Evolutionary conservation across 2,329 filamentous ascomycete genomes (phyloP), one percentile per base, ranked within the genome.

Genomic region (Diaporthe citrichinensis): DNA sequence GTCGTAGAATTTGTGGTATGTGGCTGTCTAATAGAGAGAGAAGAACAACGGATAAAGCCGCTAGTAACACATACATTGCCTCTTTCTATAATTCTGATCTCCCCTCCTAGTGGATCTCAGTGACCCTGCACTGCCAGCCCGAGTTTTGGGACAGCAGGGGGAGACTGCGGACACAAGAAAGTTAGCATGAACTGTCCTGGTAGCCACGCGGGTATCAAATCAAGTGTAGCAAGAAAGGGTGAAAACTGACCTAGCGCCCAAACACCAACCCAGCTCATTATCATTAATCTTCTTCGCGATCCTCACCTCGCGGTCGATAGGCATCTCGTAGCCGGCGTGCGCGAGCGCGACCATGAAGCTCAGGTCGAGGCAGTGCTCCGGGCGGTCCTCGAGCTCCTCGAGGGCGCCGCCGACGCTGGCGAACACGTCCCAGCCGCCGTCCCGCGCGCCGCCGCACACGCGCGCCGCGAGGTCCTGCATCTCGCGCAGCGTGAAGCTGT

Each of bases 241-340:
- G 6, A 49, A 53, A 74, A 82, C 93, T 87, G 88, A 97, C 95
- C 95, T 98, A 78, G 97, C 97, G 84, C 97, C 97, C 82, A 99
- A 89, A 87, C 96, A 98, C 97, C 97, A 99, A 53, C 97, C 97
- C 81, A 99, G 87, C 87, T 99, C 97, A 84, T 98, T 98, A 74
- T 92, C 93, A 87, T 97, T 96, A 82, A 99, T 98, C 90, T 98
- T 98, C 94, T 99, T 99, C 76, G 96, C 97, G 82, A 98, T 98
- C 89, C 94, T 96, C 79, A 99, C 95, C 85, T 99, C 97, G 53
- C 97, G 91, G 79, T 98, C 95, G 80, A 98, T 93, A 5, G 96
- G 96, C 95, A 99, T 98, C 79, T 98, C 97, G 81, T 99, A 99
- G 4, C 97, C 97, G 8, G 95, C 98, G 85, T 98, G 96, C 73